Conservation (phyloP, 208 protist genomes). For the Chromosphaera perkinsii region DNA sequence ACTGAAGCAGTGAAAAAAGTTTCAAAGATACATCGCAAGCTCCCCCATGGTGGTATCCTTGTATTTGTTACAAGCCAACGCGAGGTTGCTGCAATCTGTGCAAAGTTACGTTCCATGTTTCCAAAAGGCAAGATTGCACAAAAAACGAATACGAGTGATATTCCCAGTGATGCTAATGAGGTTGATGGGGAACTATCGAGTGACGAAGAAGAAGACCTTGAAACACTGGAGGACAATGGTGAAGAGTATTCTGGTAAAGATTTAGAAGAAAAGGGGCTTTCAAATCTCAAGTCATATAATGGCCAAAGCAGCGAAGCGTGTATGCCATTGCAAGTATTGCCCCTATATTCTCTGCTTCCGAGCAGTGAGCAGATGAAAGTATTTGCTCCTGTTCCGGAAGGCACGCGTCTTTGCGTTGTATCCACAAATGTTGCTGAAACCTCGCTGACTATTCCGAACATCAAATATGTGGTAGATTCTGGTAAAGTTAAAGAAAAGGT, state of each 20-base stretch:
- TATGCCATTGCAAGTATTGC: conserved; percentile 86
- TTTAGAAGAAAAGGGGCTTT: too few relatives aligned
- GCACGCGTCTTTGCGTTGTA: conserved; percentile 88
- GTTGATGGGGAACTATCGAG: conserved; percentile 20
- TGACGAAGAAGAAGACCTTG: conserved; percentile 47
- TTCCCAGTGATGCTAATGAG: conserved; percentile 25
- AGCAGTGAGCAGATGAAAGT: conserved; percentile 70
- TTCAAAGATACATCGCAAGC: conserved; percentile 86
- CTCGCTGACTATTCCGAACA: conserved; percentile 97
- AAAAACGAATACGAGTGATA: conserved; percentile 12
- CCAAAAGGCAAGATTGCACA: conserved; percentile 2
- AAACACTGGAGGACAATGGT: conserved; percentile 13
- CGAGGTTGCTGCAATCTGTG: conserved; percentile 83
- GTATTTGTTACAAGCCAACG: conserved; percentile 92
- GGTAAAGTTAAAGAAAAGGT: conserved; percentile 47
- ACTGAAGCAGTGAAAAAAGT: conserved; percentile 85
- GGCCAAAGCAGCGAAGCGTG: conserved; percentile 38
- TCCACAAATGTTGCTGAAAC: conserved; percentile 99
- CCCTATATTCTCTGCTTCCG: conserved; percentile 93
- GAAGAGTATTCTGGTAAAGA: conserved; percentile 29
- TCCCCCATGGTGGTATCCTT: conserved; percentile 93
- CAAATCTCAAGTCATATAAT: conserved; percentile 10
- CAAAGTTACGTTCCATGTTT: conserved; percentile 71
- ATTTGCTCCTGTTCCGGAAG: conserved; percentile 64
- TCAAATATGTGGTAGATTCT: conserved; percentile 84